These are phyloP conservation scores for Eleusine indica DNA, from an alignment of 176 grass and related monocot genomes.

Conservation along the genomic window DNA sequence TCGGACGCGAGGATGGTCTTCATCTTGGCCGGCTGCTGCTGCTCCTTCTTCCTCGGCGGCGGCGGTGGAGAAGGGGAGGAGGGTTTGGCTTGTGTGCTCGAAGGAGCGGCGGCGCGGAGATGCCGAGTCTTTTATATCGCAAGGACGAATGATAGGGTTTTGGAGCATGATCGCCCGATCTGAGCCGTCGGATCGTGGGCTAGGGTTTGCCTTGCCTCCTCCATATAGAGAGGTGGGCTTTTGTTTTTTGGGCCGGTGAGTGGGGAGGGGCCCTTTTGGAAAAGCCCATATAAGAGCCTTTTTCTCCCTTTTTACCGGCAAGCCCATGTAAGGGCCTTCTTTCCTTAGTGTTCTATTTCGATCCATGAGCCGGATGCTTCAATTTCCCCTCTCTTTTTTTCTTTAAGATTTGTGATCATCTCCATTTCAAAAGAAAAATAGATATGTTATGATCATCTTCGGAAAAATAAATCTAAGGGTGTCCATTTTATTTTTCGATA, in stretches of 20 bases:
- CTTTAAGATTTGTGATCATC: too few species aligned
- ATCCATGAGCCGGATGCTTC: not conserved
- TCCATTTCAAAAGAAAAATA: too few species aligned
- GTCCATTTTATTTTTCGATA: too few species aligned
- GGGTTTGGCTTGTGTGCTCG: not conserved
- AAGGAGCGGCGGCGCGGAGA: conserved; percentile 12
- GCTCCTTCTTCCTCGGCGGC: not conserved
- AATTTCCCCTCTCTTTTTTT: too few species aligned
- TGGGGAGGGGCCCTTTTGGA: too few species aligned
- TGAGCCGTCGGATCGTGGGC: not conserved
- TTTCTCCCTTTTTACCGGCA: too few species aligned
- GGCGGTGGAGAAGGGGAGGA: not conserved
- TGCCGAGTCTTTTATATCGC: not conserved
- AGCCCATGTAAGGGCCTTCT: too few species aligned
- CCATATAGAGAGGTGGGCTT: not conserved
- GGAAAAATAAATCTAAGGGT: too few species aligned
- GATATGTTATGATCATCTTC: too few species aligned
- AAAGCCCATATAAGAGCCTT: too few species aligned
- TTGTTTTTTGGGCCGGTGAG: not conserved
- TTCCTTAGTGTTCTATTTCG: not conserved
- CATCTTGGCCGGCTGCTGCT: conserved; percentile 42
- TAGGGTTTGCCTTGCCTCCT: not conserved
- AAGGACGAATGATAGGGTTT: conserved; percentile 8
- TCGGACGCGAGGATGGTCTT: conserved; percentile 89
- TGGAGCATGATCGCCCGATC: not conserved